phyloP scores from a whole-genome alignment of 1,139 yeast genomes.

The Pichia inconspicua region DNA sequence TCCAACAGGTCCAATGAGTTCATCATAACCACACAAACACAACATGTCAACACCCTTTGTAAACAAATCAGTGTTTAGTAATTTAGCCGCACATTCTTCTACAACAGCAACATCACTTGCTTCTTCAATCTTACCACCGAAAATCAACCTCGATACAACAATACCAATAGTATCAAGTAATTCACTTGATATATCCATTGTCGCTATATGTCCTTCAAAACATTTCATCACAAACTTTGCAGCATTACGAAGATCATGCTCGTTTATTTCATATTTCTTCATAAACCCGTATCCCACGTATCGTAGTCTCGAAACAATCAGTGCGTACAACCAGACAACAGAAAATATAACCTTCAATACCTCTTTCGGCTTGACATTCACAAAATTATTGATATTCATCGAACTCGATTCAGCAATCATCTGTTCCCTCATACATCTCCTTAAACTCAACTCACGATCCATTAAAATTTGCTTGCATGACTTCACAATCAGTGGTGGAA shows the following conservation, averaged over 20 bases:
- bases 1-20: constrained; percentile 43
- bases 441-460: constrained; percentile 59
- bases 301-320: constrained; percentile 50
- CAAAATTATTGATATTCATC: constrained; percentile 26
- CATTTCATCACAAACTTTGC: constrained; percentile 34
- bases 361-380: constrained; percentile 34
- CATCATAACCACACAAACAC: constrained; percentile 20
- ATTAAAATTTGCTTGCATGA: constrained; percentile 45
- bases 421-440: constrained; percentile 25
- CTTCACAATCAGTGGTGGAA: constrained; percentile 52
- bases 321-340: constrained; percentile 63
- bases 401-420: constrained; percentile 35
- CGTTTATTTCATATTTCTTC: constrained; percentile 60
- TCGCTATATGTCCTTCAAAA: constrained; percentile 27
- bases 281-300: constrained; percentile 59
- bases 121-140: constrained; percentile 67
- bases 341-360: constrained; percentile 44
- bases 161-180: constrained; percentile 41
- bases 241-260: constrained; percentile 60
- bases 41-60: constrained; percentile 33
- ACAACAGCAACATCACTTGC: constrained; percentile 35
- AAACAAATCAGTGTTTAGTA: constrained; percentile 33
- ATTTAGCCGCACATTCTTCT: constrained; percentile 23
- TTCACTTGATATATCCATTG: constrained; percentile 34
- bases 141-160: constrained; percentile 29